Conservation (phyloP, 1,284 basidiomycete species). For the Ustilago cynodontis region DNA sequence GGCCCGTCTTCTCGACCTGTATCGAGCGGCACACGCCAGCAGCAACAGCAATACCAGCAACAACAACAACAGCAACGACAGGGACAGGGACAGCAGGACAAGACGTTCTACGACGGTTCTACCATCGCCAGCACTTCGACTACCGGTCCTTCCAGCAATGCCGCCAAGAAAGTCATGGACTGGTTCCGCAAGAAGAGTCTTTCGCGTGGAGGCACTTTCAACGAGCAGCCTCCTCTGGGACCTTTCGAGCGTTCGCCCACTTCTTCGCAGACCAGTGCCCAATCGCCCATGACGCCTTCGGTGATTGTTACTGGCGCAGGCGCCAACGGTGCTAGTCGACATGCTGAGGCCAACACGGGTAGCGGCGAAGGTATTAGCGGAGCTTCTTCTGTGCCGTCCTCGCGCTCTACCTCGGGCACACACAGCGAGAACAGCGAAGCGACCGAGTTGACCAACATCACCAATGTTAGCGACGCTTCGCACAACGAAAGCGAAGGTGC, state of each 20-base stretch:
- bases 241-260: conserved; percentile 47
- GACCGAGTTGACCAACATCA: conserved; percentile 48
- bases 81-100: conserved; percentile 31
- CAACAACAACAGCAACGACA: conserved; percentile 25
- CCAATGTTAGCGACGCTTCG: conserved; percentile 36
- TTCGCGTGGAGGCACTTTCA: conserved; percentile 66
- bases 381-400: conserved; percentile 56
- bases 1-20: conserved; percentile 22
- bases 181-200: conserved; percentile 76
- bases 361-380: conserved; percentile 31
- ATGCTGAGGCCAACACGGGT: conserved; percentile 31
- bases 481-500: conserved; percentile 32
- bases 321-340: conserved; percentile 24
- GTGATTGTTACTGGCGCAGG: conserved; percentile 51
- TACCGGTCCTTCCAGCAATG: conserved; percentile 71
- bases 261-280: conserved; percentile 12
- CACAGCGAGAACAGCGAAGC: conserved; percentile 64
- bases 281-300: conserved; percentile 20
- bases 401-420: conserved; percentile 65
- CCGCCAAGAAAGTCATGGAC: conserved; percentile 77
- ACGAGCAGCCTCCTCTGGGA: conserved; percentile 61
- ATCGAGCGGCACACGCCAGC: conserved; percentile 22
- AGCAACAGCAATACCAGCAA: conserved; percentile 27
- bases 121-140: conserved; percentile 58
- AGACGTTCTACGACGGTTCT: conserved; percentile 44